Base-by-base conservation (phyloP, 257 asterid species). In the Marsdenia floribunda region DNA sequence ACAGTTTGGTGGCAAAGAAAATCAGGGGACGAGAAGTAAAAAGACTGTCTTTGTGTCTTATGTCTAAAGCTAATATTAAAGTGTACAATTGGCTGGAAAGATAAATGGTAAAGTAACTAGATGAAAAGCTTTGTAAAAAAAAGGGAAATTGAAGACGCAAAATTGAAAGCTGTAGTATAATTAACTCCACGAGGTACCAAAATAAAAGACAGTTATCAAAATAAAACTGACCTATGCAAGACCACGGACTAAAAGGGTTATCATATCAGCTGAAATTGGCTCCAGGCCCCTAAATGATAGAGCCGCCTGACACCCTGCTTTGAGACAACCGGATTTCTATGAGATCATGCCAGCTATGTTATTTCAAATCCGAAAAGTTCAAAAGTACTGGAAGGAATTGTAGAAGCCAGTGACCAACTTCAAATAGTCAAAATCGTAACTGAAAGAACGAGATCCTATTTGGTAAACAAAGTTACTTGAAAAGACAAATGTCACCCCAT, bases 261-360 rank as follows among this genome's bases (percentile, higher is more conserved):
- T 88, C 96, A 89, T 85, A 85, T 91, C 96, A 76, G 96, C 96
- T 79, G 95, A 85, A 79, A 86, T 86, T 82, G 82, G 89, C 93
- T 89, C 97, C 96, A 85, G 96, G 95, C 90, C 91, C 90, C 80
- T 86, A 89, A 83, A 91, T 85, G 89, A 85, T 81, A 84, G 95
- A 89, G 93, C 95, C 93, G 85, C 92, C 91, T 68, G 84, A 85
- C 85, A 84, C 94, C 98, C 98, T 91, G 97, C 90, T 93, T 89
- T 86, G 93, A 91, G 92, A 90, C 96, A 93, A 89, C 83, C 89
- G 91, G 77, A 87, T 85, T 86, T 83, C 83, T 83, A 90, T 88
- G 88, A 90, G 96, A 80, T 83, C 86, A 49, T 73, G 81, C 71
- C 69, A 55, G 50, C 63, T 63, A 37, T 80, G 85, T 83, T 73